These are phyloP conservation scores for Neurospora crassa DNA, from an alignment of 2,329 filamentous ascomycete genomes.

Conservation along the genomic window DNA sequence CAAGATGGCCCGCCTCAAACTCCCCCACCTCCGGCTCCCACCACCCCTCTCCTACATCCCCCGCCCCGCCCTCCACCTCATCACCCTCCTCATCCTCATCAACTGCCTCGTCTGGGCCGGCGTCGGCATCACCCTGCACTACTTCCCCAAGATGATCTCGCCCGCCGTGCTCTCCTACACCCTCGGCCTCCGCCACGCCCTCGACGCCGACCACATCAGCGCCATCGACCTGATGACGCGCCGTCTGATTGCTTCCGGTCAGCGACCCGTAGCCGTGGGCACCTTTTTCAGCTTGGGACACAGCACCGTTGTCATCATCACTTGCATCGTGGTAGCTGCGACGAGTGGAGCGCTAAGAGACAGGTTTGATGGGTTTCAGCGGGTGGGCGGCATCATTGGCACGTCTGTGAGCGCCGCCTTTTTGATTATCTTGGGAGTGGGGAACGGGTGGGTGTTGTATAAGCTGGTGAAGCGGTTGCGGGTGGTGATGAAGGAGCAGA, in stretches of 20 bases:
- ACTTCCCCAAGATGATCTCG: slow-evolving; percentile 56
- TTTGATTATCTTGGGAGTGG: slow-evolving; percentile 68
- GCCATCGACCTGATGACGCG: slow-evolving; percentile 95
- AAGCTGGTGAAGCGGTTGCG: slow-evolving; percentile 63
- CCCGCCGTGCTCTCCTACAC: slow-evolving; percentile 81
- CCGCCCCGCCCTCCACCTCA: slow-evolving; percentile 34
- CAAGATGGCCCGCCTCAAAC: slow-evolving; percentile 10
- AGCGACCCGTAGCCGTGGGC: slow-evolving; percentile 81
- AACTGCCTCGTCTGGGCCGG: slow-evolving; percentile 48
- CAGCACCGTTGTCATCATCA: slow-evolving; percentile 85
- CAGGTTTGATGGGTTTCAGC: slow-evolving; percentile 70
- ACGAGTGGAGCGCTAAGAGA: slow-evolving; percentile 76
- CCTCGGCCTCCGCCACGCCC: slow-evolving; percentile 83
- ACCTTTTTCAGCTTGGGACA: slow-evolving; percentile 93
- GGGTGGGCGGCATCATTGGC: slow-evolving; percentile 79
- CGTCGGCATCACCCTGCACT: slow-evolving; percentile 42
- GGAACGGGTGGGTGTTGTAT: slow-evolving; percentile 79
- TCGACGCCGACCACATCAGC: slow-evolving; percentile 82
- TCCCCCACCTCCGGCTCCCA: slow-evolving; percentile 18
- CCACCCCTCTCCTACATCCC: slow-evolving; percentile 22
- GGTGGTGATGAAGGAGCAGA: slow-evolving; percentile 41
- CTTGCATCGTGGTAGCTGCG: slow-evolving; percentile 83
- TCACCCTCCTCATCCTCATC: slow-evolving; percentile 36
- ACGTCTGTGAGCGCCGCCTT: slow-evolving; percentile 79
- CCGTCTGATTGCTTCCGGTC: slow-evolving; percentile 74